phyloP scores from a whole-genome alignment of 495 filamentous ascomycete genomes.

The Penicillium mononematosum region DNA sequence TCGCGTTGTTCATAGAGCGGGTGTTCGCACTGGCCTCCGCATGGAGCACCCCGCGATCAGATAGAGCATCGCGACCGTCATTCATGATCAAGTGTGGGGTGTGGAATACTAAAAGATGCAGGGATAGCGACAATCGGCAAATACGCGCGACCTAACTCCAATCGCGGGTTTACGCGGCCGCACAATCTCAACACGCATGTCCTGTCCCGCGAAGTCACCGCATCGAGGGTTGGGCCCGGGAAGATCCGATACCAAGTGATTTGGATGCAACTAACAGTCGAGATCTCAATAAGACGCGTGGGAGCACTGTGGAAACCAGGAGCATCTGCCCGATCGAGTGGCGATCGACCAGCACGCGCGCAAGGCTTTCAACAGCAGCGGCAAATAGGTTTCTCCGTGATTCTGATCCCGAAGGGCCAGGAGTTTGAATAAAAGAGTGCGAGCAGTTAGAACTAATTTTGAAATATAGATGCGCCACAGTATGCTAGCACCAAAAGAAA shows the following conservation, averaged over 20 bases:
- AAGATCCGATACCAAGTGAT: slow-evolving; percentile 18
- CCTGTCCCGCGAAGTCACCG: slow-evolving; percentile 24
- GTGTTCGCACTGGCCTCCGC: slow-evolving; percentile 24
- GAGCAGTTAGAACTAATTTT: not conserved
- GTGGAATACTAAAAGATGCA: slow-evolving; percentile 2
- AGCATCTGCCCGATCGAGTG: slow-evolving; percentile 29
- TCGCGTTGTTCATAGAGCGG: slow-evolving; percentile 17
- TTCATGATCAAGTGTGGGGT: slow-evolving; percentile 20
- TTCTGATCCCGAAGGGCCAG: slow-evolving; percentile 4
- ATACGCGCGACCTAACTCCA: slow-evolving; percentile 20
- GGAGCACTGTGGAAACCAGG: slow-evolving; percentile 14
- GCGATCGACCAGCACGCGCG: slow-evolving; percentile 32
- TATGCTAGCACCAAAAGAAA: slow-evolving; percentile 10
- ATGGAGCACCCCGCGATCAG: slow-evolving; percentile 25
- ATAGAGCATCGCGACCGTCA: slow-evolving; percentile 14
- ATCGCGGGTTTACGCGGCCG: slow-evolving; percentile 22
- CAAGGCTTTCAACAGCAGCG: slow-evolving; percentile 25
- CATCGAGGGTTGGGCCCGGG: slow-evolving; percentile 18
- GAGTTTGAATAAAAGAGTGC: not conserved
- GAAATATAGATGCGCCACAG: slow-evolving; percentile 14
- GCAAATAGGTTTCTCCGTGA: slow-evolving; percentile 16
- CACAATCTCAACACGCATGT: slow-evolving; percentile 25
- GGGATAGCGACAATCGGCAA: slow-evolving; percentile 4
- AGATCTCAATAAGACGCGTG: slow-evolving; percentile 21
- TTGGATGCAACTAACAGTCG: slow-evolving; percentile 16